A percentile compares a stretch with the other conserved stretches of the same genome.
phyloP scores from a whole-genome alignment of 1,284 basidiomycete genomes.

The Entoloma clypeatum region DNA sequence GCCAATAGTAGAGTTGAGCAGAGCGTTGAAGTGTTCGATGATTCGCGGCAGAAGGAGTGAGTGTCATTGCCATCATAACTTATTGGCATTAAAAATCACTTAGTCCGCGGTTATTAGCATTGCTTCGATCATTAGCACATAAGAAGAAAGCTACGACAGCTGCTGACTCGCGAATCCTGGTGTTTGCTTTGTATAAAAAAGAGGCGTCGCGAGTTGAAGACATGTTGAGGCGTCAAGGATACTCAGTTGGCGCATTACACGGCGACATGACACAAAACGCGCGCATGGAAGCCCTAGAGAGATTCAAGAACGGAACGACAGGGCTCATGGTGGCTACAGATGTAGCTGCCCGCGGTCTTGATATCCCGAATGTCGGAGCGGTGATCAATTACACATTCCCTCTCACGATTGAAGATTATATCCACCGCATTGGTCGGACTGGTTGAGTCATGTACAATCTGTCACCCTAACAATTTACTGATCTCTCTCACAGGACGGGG shows the following conservation, averaged over 20 bases:
- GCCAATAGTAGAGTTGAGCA: conserved; percentile 91
- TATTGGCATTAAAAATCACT: neutral
- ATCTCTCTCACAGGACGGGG: conserved; percentile 65
- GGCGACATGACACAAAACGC: conserved; percentile 90
- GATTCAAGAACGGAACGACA: conserved; percentile 85
- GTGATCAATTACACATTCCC: conserved; percentile 98
- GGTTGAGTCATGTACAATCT: conserved; percentile 41
- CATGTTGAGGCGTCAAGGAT: conserved; percentile 77
- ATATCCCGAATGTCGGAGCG: conserved; percentile 93
- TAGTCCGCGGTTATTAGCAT: conserved; percentile 67
- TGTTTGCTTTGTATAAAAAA: conserved; percentile 98
- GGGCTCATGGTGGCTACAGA: conserved; percentile 94
- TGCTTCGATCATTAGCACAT: conserved; percentile 58
- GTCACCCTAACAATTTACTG: conserved; percentile 15
- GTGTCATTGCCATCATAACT: conserved; percentile 22
- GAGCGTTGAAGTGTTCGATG: conserved; percentile 87
- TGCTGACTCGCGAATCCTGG: conserved; percentile 71
- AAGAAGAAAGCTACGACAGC: conserved; percentile 53
- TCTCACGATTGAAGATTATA: conserved; percentile 92
- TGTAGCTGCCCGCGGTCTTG: conserved; percentile 93
- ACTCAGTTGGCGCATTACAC: conserved; percentile 85
- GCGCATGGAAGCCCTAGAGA: conserved; percentile 83
- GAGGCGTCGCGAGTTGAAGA: conserved; percentile 89
- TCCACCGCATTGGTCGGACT: conserved; percentile 96
- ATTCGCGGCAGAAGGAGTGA: conserved; percentile 84